Percentiles rank a stretch among this genome's conserved stretches.
Evolutionary conservation across 768 basidiomycete genomes (phyloP).

Genomic region (Suillus sp.): DNA sequence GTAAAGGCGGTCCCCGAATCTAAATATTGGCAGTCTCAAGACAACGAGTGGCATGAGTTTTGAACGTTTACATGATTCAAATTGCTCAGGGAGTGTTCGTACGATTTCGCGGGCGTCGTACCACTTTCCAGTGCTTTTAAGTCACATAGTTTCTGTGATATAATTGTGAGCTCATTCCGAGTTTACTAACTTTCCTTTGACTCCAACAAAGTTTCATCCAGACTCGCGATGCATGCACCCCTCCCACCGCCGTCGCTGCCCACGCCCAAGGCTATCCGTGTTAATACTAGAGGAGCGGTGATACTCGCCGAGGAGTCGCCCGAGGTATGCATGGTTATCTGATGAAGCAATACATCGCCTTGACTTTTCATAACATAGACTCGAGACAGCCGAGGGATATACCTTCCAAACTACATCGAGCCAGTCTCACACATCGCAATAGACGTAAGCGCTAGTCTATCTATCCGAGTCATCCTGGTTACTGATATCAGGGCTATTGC

Average conservation of each 20-base stretch:
- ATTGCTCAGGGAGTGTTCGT: constrained; percentile 12
- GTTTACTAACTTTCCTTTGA: constrained; percentile 6
- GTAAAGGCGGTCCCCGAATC: constrained; percentile 5
- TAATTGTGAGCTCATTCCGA: neutral
- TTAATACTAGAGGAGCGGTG: constrained; percentile 92
- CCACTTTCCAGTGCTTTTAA: constrained; percentile 13
- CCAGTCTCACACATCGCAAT: constrained; percentile 97
- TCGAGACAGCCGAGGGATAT: constrained; percentile 93
- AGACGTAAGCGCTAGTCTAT: constrained; percentile 64
- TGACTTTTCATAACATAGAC: constrained; percentile 51
- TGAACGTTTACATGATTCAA: constrained; percentile 10
- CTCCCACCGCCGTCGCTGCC: constrained; percentile 70
- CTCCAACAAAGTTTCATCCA: constrained; percentile 7
- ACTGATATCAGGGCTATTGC: constrained; percentile 17
- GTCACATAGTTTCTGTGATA: constrained; percentile 10
- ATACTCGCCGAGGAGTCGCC: constrained; percentile 94
- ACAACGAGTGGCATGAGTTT: constrained; percentile 9
- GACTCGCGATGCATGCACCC: constrained; percentile 17
- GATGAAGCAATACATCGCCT: constrained; percentile 13
- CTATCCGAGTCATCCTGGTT: constrained; percentile 8
- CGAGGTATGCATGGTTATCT: constrained; percentile 58
- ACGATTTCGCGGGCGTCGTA: constrained; percentile 11
- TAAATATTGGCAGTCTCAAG: constrained; percentile 14
- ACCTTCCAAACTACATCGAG: constrained; percentile 97
- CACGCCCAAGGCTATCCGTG: constrained; percentile 84